A percentile compares a stretch with the other conserved stretches of the same genome.
These are phyloP conservation scores for Cercospora janseana DNA, from an alignment of 2,329 filamentous ascomycete species.

Conservation along the genomic window DNA sequence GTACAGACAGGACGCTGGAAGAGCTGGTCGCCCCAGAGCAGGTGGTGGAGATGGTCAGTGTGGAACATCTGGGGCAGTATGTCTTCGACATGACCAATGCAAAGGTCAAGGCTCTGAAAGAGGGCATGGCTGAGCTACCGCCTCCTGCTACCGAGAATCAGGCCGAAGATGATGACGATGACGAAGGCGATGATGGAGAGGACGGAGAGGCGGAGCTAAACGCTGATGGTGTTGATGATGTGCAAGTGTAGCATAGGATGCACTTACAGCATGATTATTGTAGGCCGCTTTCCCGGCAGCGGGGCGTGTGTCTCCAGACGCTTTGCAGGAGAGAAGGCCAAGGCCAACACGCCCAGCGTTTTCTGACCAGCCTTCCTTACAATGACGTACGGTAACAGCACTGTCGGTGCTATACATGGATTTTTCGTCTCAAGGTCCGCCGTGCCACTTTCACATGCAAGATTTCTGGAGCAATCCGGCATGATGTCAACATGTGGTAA, in stretches of 20 bases:
- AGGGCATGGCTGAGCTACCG: constrained; percentile 35
- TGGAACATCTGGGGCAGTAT: constrained; percentile 94
- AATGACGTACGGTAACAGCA: no score
- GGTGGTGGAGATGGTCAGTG: constrained; percentile 75
- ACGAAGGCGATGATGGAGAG: constrained; percentile 34
- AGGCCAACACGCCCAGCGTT: no score
- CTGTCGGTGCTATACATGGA: no score
- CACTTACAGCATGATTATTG: not conserved
- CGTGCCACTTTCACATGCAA: no score
- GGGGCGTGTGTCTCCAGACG: no score
- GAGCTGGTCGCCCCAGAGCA: constrained; percentile 43
- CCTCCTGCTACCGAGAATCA: constrained; percentile 22
- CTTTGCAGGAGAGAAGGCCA: no score
- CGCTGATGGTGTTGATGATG: constrained; percentile 10
- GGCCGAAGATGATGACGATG: constrained; percentile 34
- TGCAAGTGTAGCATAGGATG: constrained; percentile 1
- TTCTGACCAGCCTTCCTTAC: no score
- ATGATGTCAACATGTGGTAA: no score
- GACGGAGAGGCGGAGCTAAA: constrained; percentile 17
- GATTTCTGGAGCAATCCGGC: no score
- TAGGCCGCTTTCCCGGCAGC: no score
- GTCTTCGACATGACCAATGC: constrained; percentile 92
- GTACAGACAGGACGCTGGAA: constrained; percentile 56
- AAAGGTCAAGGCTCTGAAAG: constrained; percentile 59
- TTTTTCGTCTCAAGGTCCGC: no score